These are phyloP conservation scores for Neospermospora avenae DNA, from an alignment of 2,329 filamentous ascomycete species.

Conservation along the genomic window DNA sequence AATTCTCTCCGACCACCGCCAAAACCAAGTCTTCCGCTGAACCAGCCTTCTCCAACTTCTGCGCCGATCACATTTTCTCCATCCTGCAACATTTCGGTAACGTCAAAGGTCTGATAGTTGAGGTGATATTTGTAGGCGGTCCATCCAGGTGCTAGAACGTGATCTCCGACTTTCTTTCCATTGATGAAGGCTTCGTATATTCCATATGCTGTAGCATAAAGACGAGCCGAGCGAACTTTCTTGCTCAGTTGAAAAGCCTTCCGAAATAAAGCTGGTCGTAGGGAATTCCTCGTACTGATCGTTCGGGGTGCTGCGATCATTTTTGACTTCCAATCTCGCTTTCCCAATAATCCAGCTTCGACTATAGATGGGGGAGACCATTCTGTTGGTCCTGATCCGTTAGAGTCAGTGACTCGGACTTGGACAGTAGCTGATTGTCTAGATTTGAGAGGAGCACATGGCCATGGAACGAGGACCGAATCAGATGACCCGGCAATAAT, in stretches of 20 bases:
- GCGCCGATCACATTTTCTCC: conserved; percentile 41
- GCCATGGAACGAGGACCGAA: conserved; percentile 46
- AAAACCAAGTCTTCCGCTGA: conserved; percentile 38
- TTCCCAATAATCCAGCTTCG: conserved; percentile 36
- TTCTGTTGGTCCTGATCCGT: conserved; percentile 11
- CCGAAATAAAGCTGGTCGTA: conserved; percentile 33
- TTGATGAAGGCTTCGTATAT: conserved; percentile 38
- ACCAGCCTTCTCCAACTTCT: conserved; percentile 50
- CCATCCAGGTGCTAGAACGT: conserved; percentile 41
- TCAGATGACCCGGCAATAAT: conserved; percentile 19
- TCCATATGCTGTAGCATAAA: conserved; percentile 37
- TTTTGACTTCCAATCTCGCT: conserved; percentile 15
- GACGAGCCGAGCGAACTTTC: conserved; percentile 25
- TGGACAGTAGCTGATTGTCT: conserved; percentile 32
- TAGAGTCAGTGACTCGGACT: conserved; percentile 31
- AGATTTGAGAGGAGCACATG: conserved; percentile 34
- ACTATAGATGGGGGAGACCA: conserved; percentile 35
- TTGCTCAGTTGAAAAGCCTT: conserved; percentile 31
- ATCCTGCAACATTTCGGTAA: conserved; percentile 39
- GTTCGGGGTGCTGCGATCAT: conserved; percentile 27
- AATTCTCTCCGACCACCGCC: conserved; percentile 33
- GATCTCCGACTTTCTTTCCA: conserved; percentile 31
- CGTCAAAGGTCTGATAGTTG: conserved; percentile 51
- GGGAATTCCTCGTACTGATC: conserved; percentile 19
- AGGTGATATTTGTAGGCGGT: conserved; percentile 45